These are phyloP conservation scores for Nemania diffusa DNA, from an alignment of 2,329 filamentous ascomycete species.

Conservation along the genomic window DNA sequence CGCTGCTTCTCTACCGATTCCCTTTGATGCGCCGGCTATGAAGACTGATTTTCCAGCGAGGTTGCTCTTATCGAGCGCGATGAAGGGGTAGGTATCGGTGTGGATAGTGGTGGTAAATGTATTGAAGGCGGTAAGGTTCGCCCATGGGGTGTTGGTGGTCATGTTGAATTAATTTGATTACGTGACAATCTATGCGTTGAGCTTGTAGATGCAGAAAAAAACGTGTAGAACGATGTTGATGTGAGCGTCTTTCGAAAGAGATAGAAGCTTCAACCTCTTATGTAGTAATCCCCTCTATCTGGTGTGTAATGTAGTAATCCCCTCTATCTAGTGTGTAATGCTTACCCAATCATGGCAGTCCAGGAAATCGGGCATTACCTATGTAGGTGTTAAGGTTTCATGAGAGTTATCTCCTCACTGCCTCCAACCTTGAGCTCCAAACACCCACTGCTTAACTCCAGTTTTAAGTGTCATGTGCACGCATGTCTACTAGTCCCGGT, in stretches of 20 bases:
- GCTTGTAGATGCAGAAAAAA: background rate
- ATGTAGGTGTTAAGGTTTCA: background rate
- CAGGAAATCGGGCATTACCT: no score
- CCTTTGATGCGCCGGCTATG: conserved; percentile 62
- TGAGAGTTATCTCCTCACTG: conserved; percentile 2
- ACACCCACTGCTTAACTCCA: conserved; percentile 24
- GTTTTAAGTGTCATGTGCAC: background rate
- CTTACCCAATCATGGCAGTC: background rate
- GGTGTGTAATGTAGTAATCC: no score
- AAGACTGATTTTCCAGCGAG: conserved; percentile 52
- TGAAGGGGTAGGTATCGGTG: conserved; percentile 50
- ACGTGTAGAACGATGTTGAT: background rate
- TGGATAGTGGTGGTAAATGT: conserved; percentile 39
- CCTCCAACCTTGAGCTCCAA: background rate
- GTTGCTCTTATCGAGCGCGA: conserved; percentile 41
- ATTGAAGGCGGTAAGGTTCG: conserved; percentile 18
- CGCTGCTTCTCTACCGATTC: conserved; percentile 60
- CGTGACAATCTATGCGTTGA: background rate
- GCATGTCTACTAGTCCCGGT: background rate
- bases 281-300: no score
- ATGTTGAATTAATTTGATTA: conserved; percentile 21
- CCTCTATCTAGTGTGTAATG: no score
- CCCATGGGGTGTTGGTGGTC: conserved; percentile 18
- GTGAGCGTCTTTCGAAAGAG: background rate
- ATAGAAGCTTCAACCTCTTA: conserved; percentile 1